These are phyloP conservation scores for Fusarium compactum DNA, from an alignment of 2,329 filamentous ascomycete species.

Conservation along the genomic window DNA sequence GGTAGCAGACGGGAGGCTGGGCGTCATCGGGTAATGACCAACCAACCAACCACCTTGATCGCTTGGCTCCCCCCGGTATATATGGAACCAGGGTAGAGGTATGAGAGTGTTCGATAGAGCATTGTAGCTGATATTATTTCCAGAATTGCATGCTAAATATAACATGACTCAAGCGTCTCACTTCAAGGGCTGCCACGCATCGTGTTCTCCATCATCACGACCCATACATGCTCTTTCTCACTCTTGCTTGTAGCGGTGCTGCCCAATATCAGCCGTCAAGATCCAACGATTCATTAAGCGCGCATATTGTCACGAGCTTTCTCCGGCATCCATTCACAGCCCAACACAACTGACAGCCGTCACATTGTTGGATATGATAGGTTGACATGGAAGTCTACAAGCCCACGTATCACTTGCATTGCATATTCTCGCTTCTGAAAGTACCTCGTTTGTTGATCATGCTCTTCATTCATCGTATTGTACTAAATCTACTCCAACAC, in stretches of 20 bases:
- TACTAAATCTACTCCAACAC: slow-evolving; percentile 37
- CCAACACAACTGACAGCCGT: slow-evolving; percentile 33
- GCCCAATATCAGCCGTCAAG: slow-evolving; percentile 30
- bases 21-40: slow-evolving; percentile 25
- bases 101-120: slow-evolving; percentile 10
- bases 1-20: slow-evolving; percentile 24
- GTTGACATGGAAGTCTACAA: slow-evolving; percentile 4
- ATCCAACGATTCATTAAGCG: slow-evolving; percentile 32
- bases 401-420: slow-evolving; percentile 33
- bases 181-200: slow-evolving; percentile 31
- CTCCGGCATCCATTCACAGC: slow-evolving; percentile 29
- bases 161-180: slow-evolving; percentile 25
- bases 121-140: neutral
- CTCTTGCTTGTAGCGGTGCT: slow-evolving; percentile 31
- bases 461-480: slow-evolving; percentile 34
- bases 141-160: slow-evolving; percentile 5
- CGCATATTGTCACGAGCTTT: slow-evolving; percentile 28
- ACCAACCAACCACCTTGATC: slow-evolving; percentile 41
- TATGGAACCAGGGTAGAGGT: slow-evolving; percentile 14
- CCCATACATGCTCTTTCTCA: slow-evolving; percentile 21
- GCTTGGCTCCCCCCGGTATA: slow-evolving; percentile 15
- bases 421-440: slow-evolving; percentile 34
- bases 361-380: slow-evolving; percentile 22
- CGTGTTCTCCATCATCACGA: slow-evolving; percentile 18
- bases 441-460: slow-evolving; percentile 20